Evolutionary conservation across 2,329 filamentous ascomycete genomes (phyloP), one percentile per base, ranked within the genome.

Genomic region (Apiospora saccharicola): DNA sequence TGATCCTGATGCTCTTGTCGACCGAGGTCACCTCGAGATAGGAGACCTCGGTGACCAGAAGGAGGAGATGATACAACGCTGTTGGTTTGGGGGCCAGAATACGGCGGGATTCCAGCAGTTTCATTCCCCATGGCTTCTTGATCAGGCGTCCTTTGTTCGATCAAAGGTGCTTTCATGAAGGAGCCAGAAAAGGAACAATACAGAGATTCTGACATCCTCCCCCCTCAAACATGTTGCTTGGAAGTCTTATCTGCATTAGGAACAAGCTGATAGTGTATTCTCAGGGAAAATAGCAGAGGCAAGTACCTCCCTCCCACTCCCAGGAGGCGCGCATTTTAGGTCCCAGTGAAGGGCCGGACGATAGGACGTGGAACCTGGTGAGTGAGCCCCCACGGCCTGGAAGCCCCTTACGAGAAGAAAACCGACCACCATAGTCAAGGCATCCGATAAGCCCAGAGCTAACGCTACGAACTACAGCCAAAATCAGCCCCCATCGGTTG

Each of bases 371-470:
- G 10, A 13, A 41, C 14, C 30, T 10, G 13, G 34, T 64, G 34
- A 64, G 34, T 26, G n/a, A n/a, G n/a, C 57, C 53, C 57, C 57
- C 57, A 64, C 57, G 19, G 57, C 57, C 19, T n/a, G 34, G 19
- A 3, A 34, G 22, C 57, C n/a, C 19, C 10, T 64, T 64, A 64
- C 34, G 57, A n/a, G 57, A 64, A 5, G 34, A 22, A 64, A 41
- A 64, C 19, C 41, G 57, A 14, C 24, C 5, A 41, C 19, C 57
- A 5, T 41, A n/a, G 10, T 2, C 19, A 6, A 0, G 8, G 8
- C 4, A 41, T 37, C 19, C 19, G 24, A 22, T 24, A 8, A 8
- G 30, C 34, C 30, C 14, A 10, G 37, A 41, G 37, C 37, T 1
- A 10, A 7, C 37, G 5, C 37, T 41, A 7, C 14, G 19, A 64